Percentiles rank a stretch among this genome's conserved stretches.
These are phyloP conservation scores for Chrysopogon serrulatus DNA, from an alignment of 176 grass and related monocot species.

Conservation along the genomic window DNA sequence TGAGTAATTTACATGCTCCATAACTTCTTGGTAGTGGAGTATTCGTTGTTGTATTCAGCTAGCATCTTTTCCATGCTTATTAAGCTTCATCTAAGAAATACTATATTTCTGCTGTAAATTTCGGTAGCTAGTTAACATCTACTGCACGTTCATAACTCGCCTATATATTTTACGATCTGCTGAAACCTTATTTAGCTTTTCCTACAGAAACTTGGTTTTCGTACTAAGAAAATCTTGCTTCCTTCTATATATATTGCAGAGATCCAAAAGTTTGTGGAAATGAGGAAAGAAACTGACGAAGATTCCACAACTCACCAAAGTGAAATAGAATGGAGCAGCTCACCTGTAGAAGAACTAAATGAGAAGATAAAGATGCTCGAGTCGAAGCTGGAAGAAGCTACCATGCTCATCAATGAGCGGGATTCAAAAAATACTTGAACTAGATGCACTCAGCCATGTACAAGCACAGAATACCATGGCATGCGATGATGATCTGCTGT, in stretches of 20 bases:
- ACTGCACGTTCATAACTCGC: not conserved
- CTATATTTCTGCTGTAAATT: constrained; percentile 1
- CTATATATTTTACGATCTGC: not conserved
- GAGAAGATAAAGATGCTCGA: constrained; percentile 56
- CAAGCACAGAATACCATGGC: not conserved
- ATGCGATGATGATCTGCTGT: constrained; percentile 4
- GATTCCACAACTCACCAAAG: constrained; percentile 27
- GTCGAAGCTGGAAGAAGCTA: constrained; percentile 50
- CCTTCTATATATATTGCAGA: constrained; percentile 46
- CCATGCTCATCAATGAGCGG: constrained; percentile 17
- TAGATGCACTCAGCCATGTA: constrained; percentile 33
- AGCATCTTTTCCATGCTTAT: not conserved
- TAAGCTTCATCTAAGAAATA: constrained; percentile 6
- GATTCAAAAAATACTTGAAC: constrained; percentile 54
- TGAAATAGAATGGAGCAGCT: constrained; percentile 50
- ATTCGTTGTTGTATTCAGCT: constrained; percentile 4
- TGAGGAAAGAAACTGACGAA: constrained; percentile 37
- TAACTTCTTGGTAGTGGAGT: not conserved
- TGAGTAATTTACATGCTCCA: not conserved
- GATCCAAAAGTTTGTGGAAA: constrained; percentile 62
- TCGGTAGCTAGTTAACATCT: not conserved
- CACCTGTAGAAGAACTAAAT: constrained; percentile 38
- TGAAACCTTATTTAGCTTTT: constrained; percentile 11
- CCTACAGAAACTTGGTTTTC: not conserved
- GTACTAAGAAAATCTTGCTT: not conserved